phyloP scores from a whole-genome alignment of 2,329 filamentous ascomycete species.

The Curvularia hawaiiensis region DNA sequence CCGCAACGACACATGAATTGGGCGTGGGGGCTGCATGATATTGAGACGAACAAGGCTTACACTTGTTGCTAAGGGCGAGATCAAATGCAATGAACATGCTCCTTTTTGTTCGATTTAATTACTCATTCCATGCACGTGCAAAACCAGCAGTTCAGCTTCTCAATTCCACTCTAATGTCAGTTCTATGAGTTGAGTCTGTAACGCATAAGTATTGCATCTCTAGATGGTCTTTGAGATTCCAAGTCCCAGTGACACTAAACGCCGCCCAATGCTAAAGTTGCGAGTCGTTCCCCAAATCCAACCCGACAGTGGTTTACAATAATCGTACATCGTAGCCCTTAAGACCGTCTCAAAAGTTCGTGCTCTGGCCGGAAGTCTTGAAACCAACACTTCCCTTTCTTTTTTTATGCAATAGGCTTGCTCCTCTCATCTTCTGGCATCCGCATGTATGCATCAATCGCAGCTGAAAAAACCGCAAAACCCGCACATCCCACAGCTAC shows the following conservation, averaged over 20 bases:
- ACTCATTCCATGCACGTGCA: neutral
- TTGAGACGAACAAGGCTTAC: neutral
- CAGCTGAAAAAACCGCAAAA: conserved; percentile 90
- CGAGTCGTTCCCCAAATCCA: conserved; percentile 8
- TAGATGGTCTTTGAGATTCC: neutral
- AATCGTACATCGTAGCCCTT: conserved; percentile 17
- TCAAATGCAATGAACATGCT: neutral
- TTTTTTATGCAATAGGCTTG: conserved; percentile 44
- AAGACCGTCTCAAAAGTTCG: neutral
- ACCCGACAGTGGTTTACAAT: conserved; percentile 21
- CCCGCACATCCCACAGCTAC: conserved; percentile 86
- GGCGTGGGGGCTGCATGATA: neutral
- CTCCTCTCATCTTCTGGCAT: conserved; percentile 50
- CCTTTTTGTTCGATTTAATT: neutral
- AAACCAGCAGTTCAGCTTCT: neutral
- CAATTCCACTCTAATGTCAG: too few species aligned
- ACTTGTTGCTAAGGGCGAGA: neutral
- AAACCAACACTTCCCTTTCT: neutral
- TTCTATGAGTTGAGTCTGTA: neutral
- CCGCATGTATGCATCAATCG: conserved; percentile 88
- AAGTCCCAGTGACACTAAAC: conserved; percentile 13
- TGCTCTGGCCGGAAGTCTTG: neutral
- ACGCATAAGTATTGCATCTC: neutral
- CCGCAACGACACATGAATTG: neutral
- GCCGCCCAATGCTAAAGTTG: conserved; percentile 31